Percentiles rank a stretch among this genome's conserved stretches.
These are phyloP conservation scores for Starmerella potacharoeniae DNA, from an alignment of 805 yeast species.

Conservation along the genomic window DNA sequence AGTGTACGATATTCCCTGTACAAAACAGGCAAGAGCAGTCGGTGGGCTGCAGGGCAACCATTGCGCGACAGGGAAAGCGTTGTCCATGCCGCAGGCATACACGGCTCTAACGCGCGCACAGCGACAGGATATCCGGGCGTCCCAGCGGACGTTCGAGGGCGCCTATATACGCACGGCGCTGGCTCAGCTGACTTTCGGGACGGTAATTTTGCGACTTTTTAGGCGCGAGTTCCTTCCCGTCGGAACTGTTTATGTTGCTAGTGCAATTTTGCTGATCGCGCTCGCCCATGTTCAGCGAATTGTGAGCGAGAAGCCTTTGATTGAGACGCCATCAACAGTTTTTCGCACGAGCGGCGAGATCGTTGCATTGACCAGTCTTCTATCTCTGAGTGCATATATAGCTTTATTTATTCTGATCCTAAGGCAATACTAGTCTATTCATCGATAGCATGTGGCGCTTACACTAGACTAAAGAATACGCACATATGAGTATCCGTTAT, in stretches of 20 bases:
- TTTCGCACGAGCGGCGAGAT: slow-evolving; percentile 53
- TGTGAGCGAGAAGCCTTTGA: slow-evolving; percentile 29
- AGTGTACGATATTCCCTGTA: too few relatives aligned
- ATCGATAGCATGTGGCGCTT: too few relatives aligned
- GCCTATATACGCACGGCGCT: slow-evolving; percentile 67
- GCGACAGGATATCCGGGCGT: slow-evolving; percentile 38
- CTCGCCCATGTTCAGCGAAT: slow-evolving; percentile 30
- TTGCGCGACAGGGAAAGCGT: neutral
- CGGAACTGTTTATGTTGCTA: slow-evolving; percentile 53
- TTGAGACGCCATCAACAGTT: slow-evolving; percentile 32
- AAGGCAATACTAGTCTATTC: neutral
- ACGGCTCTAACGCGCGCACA: slow-evolving; percentile 16
- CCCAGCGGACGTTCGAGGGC: slow-evolving; percentile 76
- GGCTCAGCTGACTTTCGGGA: slow-evolving; percentile 53
- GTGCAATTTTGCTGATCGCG: slow-evolving; percentile 39
- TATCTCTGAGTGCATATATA: slow-evolving; percentile 42
- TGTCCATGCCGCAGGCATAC: slow-evolving; percentile 8
- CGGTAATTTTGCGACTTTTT: slow-evolving; percentile 55
- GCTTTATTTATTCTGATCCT: slow-evolving; percentile 37
- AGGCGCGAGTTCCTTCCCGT: slow-evolving; percentile 51
- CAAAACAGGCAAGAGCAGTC: neutral
- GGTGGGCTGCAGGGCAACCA: too few relatives aligned
- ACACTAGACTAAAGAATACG: too few relatives aligned
- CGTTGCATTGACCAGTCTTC: slow-evolving; percentile 40
- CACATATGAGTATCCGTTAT: too few relatives aligned